Conservation (phyloP, 1,284 basidiomycete genomes). For the Malassezia globosa region DNA sequence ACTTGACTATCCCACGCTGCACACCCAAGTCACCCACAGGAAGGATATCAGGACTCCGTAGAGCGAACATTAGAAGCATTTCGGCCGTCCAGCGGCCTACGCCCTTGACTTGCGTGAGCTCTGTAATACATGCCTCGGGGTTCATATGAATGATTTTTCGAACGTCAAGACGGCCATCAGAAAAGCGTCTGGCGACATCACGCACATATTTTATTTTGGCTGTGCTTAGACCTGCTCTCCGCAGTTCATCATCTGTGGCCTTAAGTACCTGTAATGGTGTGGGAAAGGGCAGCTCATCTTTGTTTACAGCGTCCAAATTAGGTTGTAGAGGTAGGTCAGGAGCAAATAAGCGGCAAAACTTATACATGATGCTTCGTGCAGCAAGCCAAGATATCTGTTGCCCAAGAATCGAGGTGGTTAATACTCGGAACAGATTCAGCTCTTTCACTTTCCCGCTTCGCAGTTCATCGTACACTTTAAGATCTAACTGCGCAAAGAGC, state of each 20-base stretch:
- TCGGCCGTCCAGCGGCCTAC: slow-evolving; percentile 45
- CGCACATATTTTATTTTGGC: slow-evolving; percentile 41
- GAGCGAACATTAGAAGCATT: slow-evolving; percentile 45
- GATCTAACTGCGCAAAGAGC: slow-evolving; percentile 15
- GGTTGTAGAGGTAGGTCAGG: slow-evolving; percentile 17
- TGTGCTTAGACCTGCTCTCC: slow-evolving; percentile 35
- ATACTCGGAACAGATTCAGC: slow-evolving; percentile 31
- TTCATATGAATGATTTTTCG: slow-evolving; percentile 27
- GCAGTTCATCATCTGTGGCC: slow-evolving; percentile 27
- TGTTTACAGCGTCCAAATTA: slow-evolving; percentile 28
- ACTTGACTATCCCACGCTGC: slow-evolving; percentile 39
- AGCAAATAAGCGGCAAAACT: slow-evolving; percentile 54
- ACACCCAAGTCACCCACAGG: slow-evolving; percentile 42
- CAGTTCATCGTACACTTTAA: slow-evolving; percentile 53
- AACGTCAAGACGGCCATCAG: slow-evolving; percentile 36
- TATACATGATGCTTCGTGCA: slow-evolving; percentile 71
- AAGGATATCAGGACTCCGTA: slow-evolving; percentile 37
- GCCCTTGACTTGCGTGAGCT: slow-evolving; percentile 37
- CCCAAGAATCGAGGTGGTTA: slow-evolving; percentile 62
- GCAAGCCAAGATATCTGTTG: slow-evolving; percentile 88
- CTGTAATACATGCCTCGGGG: slow-evolving; percentile 32
- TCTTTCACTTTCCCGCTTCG: slow-evolving; percentile 49
- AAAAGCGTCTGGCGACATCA: slow-evolving; percentile 35
- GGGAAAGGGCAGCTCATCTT: slow-evolving; percentile 39
- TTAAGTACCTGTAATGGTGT: slow-evolving; percentile 31